Percentiles rank a stretch among this genome's conserved stretches.
Evolutionary conservation across 2,329 filamentous ascomycete genomes (phyloP).

Genomic region (Myriosclerotinia curreyana): DNA sequence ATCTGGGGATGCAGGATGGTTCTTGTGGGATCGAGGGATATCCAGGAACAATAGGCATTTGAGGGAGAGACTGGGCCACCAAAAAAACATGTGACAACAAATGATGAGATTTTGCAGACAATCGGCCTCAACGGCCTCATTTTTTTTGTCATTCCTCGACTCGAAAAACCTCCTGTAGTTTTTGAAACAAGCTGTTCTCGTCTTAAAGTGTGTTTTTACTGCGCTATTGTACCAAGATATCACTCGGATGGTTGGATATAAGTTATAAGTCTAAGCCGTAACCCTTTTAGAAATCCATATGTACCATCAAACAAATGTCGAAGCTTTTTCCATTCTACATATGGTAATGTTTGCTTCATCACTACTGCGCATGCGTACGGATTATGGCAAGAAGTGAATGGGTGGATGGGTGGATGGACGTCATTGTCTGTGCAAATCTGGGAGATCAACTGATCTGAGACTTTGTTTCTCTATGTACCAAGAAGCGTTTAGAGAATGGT

Average conservation of each 20-base stretch:
- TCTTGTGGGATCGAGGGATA: not conserved
- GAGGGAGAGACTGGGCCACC: not conserved
- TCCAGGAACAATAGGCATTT: not conserved
- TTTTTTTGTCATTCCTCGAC: not conserved
- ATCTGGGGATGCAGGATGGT: not conserved
- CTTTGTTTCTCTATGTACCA: no score
- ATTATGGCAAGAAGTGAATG: no score
- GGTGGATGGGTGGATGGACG: not conserved
- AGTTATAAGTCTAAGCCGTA: not conserved
- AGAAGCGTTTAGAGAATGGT: no score
- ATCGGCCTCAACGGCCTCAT: not conserved
- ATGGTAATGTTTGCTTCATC: not conserved
- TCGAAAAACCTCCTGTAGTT: not conserved
- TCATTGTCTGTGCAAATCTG: not conserved
- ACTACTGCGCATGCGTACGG: not conserved
- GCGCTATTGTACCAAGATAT: not conserved
- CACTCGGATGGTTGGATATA: not conserved
- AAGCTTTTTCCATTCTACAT: not conserved
- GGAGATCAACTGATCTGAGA: no score
- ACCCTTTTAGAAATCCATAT: not conserved
- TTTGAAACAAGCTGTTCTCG: not conserved
- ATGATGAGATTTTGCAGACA: conserved; percentile 4
- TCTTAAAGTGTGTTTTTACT: not conserved
- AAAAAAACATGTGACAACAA: not conserved
- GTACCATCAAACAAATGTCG: not conserved